Percentiles rank a stretch among this genome's conserved stretches.
Conservation (phyloP, 345 rosid genomes). For the Excoecaria agallocha region DNA sequence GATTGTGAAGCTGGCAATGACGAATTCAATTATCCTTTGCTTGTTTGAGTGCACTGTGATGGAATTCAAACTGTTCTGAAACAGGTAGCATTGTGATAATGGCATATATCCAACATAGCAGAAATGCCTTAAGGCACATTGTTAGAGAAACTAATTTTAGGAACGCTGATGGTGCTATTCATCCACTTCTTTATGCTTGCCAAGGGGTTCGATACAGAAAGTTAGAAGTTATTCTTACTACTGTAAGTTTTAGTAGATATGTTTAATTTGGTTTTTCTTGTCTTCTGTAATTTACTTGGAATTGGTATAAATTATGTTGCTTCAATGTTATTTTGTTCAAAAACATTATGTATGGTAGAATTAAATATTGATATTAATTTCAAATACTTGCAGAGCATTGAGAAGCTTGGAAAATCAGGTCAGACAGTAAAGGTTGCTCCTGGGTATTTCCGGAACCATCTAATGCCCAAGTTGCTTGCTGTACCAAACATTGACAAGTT, state of each 20-base stretch:
- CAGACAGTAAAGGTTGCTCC: conserved; percentile 93
- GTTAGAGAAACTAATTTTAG: conserved; percentile 21
- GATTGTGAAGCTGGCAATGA: neutral
- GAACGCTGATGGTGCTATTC: conserved; percentile 41
- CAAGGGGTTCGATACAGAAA: conserved; percentile 82
- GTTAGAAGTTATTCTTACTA: conserved; percentile 86
- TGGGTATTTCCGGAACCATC: conserved; percentile 83
- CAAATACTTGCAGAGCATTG: conserved; percentile 49
- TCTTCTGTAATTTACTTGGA: neutral
- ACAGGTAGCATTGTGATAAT: conserved; percentile 19
- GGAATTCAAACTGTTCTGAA: neutral
- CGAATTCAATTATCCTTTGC: neutral
- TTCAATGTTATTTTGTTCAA: neutral
- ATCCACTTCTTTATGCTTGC: conserved; percentile 61
- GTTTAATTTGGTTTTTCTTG: neutral
- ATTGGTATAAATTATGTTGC: neutral
- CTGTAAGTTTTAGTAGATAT: conserved; percentile 40
- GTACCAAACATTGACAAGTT: conserved; percentile 91
- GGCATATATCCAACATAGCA: conserved; percentile 41
- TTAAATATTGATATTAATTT: neutral
- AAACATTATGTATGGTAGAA: neutral
- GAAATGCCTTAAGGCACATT: conserved; percentile 46
- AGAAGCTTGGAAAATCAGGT: conserved; percentile 95
- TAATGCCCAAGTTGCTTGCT: conserved; percentile 92
- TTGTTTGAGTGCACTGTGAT: neutral